phyloP scores from a whole-genome alignment of 73 alveolate species.

The Paramecium biaurelia region DNA sequence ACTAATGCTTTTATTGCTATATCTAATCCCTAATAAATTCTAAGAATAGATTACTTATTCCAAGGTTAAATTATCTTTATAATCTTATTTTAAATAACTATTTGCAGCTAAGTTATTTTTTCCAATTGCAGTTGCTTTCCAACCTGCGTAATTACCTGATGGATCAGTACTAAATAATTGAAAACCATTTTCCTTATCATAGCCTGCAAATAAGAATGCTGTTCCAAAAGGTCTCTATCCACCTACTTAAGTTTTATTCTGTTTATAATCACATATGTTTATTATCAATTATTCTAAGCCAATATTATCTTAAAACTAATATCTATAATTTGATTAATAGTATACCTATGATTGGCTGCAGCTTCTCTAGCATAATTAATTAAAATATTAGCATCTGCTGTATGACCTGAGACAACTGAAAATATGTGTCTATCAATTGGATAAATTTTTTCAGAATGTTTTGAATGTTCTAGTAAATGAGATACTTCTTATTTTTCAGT shows the following conservation, averaged over 20 bases:
- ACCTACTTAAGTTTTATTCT: constrained; percentile 75
- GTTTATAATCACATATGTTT: constrained; percentile 72
- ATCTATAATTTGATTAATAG: not conserved
- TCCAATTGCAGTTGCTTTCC: constrained; percentile 86
- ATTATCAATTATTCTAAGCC: constrained; percentile 74
- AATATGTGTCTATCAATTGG: constrained; percentile 67
- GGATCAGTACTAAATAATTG: constrained; percentile 78
- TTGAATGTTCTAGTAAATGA: constrained; percentile 70
- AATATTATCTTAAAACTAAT: constrained; percentile 57
- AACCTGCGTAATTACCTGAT: constrained; percentile 75
- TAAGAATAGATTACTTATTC: constrained; percentile 57
- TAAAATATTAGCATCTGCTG: constrained; percentile 80
- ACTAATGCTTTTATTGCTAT: constrained; percentile 80
- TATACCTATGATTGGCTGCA: constrained; percentile 68
- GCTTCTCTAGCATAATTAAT: constrained; percentile 73
- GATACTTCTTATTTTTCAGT: constrained; percentile 72
- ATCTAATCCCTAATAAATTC: constrained; percentile 56
- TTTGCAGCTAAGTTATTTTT: constrained; percentile 72
- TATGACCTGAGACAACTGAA: constrained; percentile 75
- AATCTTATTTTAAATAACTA: constrained; percentile 73
- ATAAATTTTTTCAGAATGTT: constrained; percentile 59
- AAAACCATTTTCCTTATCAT: constrained; percentile 75
- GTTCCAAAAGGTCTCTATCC: constrained; percentile 79
- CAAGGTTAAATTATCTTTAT: constrained; percentile 73
- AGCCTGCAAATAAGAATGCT: constrained; percentile 77